phyloP scores from a whole-genome alignment of 2,329 filamentous ascomycete genomes.

The Botryotinia calthae region DNA sequence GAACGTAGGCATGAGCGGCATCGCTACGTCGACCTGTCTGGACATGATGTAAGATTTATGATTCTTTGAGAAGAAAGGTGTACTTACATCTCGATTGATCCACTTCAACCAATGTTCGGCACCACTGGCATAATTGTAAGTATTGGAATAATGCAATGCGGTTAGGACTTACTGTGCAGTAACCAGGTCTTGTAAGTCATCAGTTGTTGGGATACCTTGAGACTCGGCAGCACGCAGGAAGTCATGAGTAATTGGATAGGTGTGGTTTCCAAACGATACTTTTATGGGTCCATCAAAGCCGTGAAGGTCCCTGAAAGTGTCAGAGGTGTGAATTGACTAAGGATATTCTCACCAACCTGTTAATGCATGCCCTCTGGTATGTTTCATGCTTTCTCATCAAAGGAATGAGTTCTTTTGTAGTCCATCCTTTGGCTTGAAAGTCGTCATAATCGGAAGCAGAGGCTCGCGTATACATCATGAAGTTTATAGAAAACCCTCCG shows the following conservation, averaged over 20 bases:
- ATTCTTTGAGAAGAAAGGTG: no score
- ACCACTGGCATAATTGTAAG: slow-evolving; percentile 43
- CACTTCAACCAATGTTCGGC: slow-evolving; percentile 84
- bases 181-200: slow-evolving; percentile 71
- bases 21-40: slow-evolving; percentile 70
- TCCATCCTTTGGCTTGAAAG: slow-evolving; percentile 55
- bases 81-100: slow-evolving; percentile 66
- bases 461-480: slow-evolving; percentile 52
- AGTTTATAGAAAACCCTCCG: slow-evolving; percentile 60
- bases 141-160: not conserved
- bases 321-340: not conserved
- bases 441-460: slow-evolving; percentile 50
- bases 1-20: slow-evolving; percentile 74
- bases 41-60: slow-evolving; percentile 14
- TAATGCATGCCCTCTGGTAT: slow-evolving; percentile 53
- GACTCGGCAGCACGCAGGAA: slow-evolving; percentile 71
- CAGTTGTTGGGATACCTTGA: slow-evolving; percentile 71
- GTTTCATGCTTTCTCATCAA: slow-evolving; percentile 59
- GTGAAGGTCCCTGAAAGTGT: slow-evolving; percentile 56
- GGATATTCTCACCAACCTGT: slow-evolving; percentile 43
- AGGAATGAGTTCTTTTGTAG: slow-evolving; percentile 51
- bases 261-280: slow-evolving; percentile 61
- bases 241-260: slow-evolving; percentile 79
- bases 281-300: slow-evolving; percentile 71
- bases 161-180: slow-evolving; percentile 48